These are phyloP conservation scores for Erodium texanum DNA, from an alignment of 441 rosid genomes.

Conservation along the genomic window DNA sequence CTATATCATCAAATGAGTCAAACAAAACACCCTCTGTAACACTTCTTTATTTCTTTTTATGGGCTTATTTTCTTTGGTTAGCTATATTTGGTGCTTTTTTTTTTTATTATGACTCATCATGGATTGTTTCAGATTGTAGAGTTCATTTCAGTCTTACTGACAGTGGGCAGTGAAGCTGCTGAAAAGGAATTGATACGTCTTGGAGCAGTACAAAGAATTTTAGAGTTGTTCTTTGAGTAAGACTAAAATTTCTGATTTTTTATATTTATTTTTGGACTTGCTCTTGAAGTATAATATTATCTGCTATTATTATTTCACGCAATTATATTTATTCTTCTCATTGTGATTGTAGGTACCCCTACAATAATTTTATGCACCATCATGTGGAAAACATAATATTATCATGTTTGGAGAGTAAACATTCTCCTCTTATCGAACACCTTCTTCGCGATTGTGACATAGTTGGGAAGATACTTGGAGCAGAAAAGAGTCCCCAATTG, in stretches of 20 bases:
- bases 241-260: slow-evolving; percentile 24
- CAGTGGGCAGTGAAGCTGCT: slow-evolving; percentile 74
- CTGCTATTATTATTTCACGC: not conserved
- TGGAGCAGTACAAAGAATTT: slow-evolving; percentile 60
- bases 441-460: slow-evolving; percentile 71
- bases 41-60: slow-evolving; percentile 6
- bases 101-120: slow-evolving; percentile 4
- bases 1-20: not conserved
- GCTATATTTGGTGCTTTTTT: slow-evolving; percentile 3
- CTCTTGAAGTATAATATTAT: slow-evolving; percentile 51
- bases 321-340: slow-evolving; percentile 18
- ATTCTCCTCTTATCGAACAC: slow-evolving; percentile 51
- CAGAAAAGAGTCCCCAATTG: slow-evolving; percentile 48
- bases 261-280: slow-evolving; percentile 25
- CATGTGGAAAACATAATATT: slow-evolving; percentile 72
- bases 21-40: not conserved
- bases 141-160: slow-evolving; percentile 78
- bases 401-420: slow-evolving; percentile 81
- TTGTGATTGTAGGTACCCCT: slow-evolving; percentile 56
- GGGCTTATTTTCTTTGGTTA: slow-evolving; percentile 14
- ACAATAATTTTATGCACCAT: slow-evolving; percentile 91
- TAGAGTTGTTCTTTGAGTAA: slow-evolving; percentile 82
- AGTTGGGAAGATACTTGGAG: slow-evolving; percentile 63
- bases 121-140: slow-evolving; percentile 68
- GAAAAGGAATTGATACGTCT: slow-evolving; percentile 73